These are phyloP conservation scores for Globisporangium canariense DNA, from an alignment of 352 stramenopile species.

Conservation along the genomic window DNA sequence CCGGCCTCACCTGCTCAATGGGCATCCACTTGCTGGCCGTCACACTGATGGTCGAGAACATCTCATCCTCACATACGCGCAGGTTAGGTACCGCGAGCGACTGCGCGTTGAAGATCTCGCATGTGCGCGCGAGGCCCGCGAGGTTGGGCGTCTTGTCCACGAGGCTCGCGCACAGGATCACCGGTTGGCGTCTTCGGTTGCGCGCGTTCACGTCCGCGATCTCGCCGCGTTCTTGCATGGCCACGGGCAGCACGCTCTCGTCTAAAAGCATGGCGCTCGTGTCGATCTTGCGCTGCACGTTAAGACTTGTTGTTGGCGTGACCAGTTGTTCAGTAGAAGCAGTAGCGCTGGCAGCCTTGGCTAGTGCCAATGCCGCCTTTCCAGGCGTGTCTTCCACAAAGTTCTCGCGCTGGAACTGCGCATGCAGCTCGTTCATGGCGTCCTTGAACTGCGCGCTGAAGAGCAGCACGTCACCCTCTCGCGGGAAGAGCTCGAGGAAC, in stretches of 20 bases:
- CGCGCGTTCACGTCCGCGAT: slow-evolving; percentile 39
- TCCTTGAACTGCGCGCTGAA: slow-evolving; percentile 61
- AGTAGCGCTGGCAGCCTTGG: neutral
- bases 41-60: slow-evolving; percentile 90
- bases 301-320: slow-evolving; percentile 5
- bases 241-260: slow-evolving; percentile 49
- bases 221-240: slow-evolving; percentile 35
- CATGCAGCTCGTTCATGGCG: slow-evolving; percentile 62
- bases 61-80: slow-evolving; percentile 78
- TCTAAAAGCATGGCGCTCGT: slow-evolving; percentile 57
- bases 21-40: slow-evolving; percentile 94
- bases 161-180: slow-evolving; percentile 84
- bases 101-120: slow-evolving; percentile 94
- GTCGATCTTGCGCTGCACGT: slow-evolving; percentile 82
- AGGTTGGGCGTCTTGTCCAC: slow-evolving; percentile 96
- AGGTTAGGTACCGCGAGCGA: slow-evolving; percentile 89
- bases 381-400: slow-evolving; percentile 29
- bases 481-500: slow-evolving; percentile 68
- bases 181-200: slow-evolving; percentile 45
- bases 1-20: slow-evolving; percentile 85
- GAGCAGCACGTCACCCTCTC: slow-evolving; percentile 42
- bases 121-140: slow-evolving; percentile 90
- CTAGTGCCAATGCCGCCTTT: neutral
- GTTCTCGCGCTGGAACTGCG: slow-evolving; percentile 72
- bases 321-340: neutral